phyloP scores from a whole-genome alignment of 495 filamentous ascomycete genomes.

The Neurospora discreta region DNA sequence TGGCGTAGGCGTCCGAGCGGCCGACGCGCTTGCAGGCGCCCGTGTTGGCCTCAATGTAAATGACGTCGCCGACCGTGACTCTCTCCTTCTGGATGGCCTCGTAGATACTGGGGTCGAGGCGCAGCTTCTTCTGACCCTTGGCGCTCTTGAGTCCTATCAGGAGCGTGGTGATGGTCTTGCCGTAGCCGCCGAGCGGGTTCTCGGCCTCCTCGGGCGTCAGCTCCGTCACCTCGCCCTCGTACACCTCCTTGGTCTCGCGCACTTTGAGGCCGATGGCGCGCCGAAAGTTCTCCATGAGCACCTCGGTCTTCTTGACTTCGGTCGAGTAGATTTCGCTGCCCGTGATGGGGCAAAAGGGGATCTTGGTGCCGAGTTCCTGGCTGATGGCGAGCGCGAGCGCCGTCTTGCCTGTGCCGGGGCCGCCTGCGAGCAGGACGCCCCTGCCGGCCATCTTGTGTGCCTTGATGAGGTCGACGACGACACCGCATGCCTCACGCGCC shows the following conservation, averaged over 20 bases:
- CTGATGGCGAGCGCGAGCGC: conserved; percentile 88
- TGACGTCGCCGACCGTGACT: conserved; percentile 89
- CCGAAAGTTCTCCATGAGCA: conserved; percentile 97
- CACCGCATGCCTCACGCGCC: conserved; percentile 88
- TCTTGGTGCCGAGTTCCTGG: conserved; percentile 92
- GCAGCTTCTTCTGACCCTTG: conserved; percentile 91
- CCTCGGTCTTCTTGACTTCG: conserved; percentile 98
- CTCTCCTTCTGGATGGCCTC: conserved; percentile 98
- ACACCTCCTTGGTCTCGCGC: conserved; percentile 95
- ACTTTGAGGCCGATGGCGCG: conserved; percentile 91
- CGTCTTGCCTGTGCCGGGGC: conserved; percentile 90
- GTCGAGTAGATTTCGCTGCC: conserved; percentile 94
- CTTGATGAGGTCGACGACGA: conserved; percentile 89
- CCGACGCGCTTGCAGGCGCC: conserved; percentile 95
- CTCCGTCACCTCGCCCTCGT: conserved; percentile 94
- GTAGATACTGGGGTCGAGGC: conserved; percentile 94
- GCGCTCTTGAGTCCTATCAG: conserved; percentile 83
- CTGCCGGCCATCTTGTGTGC: conserved; percentile 95
- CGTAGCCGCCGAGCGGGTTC: conserved; percentile 92
- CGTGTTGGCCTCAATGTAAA: conserved; percentile 98
- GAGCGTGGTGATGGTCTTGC: conserved; percentile 84
- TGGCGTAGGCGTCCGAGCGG: conserved; percentile 88
- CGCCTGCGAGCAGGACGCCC: conserved; percentile 85
- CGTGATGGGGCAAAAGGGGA: conserved; percentile 94
- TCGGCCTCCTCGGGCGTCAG: conserved; percentile 95